Percentiles rank a stretch among this genome's conserved stretches.
phyloP scores from a whole-genome alignment of 352 stramenopile genomes.

The Labyrinthula sp. region DNA sequence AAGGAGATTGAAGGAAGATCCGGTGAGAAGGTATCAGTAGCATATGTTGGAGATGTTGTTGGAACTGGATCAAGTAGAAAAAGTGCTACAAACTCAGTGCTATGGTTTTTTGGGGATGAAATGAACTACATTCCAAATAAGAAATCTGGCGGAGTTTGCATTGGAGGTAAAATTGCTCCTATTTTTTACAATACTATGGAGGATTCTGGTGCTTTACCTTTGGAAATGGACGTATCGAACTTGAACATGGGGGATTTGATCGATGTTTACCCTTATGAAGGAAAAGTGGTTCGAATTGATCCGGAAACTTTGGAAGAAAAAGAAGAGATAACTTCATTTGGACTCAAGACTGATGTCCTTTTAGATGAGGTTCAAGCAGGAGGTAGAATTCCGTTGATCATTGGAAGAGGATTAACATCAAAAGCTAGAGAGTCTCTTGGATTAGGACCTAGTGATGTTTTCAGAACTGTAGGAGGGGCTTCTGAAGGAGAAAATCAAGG shows the following conservation, averaged over 20 bases:
- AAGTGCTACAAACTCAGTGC: slow-evolving; percentile 49
- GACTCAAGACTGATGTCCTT: slow-evolving; percentile 48
- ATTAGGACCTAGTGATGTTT: slow-evolving; percentile 41
- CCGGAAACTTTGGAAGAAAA: slow-evolving; percentile 41
- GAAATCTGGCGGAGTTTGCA: slow-evolving; percentile 43
- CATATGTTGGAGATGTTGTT: slow-evolving; percentile 57
- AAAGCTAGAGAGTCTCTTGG: slow-evolving; percentile 47
- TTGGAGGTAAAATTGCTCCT: slow-evolving; percentile 55
- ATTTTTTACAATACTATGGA: slow-evolving; percentile 69
- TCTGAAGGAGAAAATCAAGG: slow-evolving; percentile 35
- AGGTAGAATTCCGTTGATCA: slow-evolving; percentile 55
- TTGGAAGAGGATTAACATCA: slow-evolving; percentile 46
- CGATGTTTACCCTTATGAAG: slow-evolving; percentile 50
- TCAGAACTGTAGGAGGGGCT: slow-evolving; percentile 33
- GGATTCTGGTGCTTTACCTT: slow-evolving; percentile 51
- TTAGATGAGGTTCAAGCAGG: slow-evolving; percentile 53
- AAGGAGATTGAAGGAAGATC: too few species aligned
- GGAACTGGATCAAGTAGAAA: slow-evolving; percentile 50
- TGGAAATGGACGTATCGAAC: slow-evolving; percentile 49
- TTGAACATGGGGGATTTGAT: slow-evolving; percentile 55
- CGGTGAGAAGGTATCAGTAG: too few species aligned
- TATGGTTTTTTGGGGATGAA: slow-evolving; percentile 54
- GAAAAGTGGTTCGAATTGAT: slow-evolving; percentile 42
- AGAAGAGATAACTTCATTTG: slow-evolving; percentile 43
- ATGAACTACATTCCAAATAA: slow-evolving; percentile 51